Conservation (phyloP, 1,284 basidiomycete species). For the Tilletia walkeri region DNA sequence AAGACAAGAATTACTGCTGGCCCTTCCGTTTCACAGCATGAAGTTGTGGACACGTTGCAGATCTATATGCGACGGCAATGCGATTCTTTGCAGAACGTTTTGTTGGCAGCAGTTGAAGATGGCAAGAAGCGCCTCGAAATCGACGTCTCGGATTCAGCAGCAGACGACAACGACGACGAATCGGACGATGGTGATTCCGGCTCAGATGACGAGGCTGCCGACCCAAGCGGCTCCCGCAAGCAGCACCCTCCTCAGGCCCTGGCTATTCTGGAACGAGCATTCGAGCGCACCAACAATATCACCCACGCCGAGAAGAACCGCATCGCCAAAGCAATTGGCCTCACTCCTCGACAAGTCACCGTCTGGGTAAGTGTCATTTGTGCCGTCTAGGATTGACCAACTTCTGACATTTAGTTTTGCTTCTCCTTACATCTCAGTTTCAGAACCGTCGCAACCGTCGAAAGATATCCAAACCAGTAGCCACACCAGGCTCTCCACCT, state of each 20-base stretch:
- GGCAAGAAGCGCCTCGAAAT: constrained; percentile 15
- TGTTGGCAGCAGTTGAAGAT: not conserved
- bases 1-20: not conserved
- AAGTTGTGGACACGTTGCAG: not conserved
- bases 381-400: not conserved
- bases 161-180: constrained; percentile 12
- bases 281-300: constrained; percentile 44
- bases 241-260: constrained; percentile 38
- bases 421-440: constrained; percentile 27
- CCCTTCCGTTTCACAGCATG: no score
- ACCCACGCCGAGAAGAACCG: constrained; percentile 49
- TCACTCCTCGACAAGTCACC: constrained; percentile 50
- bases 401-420: not conserved
- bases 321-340: constrained; percentile 45
- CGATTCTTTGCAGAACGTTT: not conserved
- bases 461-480: constrained; percentile 21
- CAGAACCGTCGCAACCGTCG: constrained; percentile 42
- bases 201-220: not conserved
- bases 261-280: constrained; percentile 47
- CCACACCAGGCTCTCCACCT: not conserved
- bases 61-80: not conserved
- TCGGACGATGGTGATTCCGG: not conserved
- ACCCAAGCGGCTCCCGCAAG: constrained; percentile 19
- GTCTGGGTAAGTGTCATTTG: constrained; percentile 50
- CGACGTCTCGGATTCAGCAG: constrained; percentile 10